phyloP scores from a whole-genome alignment of 2,329 filamentous ascomycete species.

The Coniosporium tulheliwenetii region DNA sequence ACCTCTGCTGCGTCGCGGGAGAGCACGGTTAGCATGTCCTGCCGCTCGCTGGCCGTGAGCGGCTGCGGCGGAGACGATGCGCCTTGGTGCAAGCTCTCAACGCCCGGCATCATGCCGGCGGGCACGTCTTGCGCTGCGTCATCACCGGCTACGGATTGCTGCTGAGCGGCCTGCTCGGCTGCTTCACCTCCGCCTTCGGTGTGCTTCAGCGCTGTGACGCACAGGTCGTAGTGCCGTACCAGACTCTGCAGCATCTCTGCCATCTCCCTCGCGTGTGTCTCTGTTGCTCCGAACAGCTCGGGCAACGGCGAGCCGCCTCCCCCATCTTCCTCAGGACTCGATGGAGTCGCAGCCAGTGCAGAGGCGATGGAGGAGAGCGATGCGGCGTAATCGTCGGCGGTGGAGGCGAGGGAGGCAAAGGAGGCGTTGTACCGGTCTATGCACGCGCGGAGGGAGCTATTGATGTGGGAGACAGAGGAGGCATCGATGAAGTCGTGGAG shows the following conservation, averaged over 20 bases:
- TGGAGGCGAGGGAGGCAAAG: conserved; percentile 39
- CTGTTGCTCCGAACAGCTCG: conserved; percentile 36
- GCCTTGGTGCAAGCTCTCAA: conserved; percentile 8
- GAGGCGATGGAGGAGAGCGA: conserved; percentile 47
- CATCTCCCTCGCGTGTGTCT: conserved; percentile 66
- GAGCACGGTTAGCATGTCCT: conserved; percentile 72
- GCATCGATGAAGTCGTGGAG: conserved; percentile 67
- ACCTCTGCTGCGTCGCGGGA: conserved; percentile 51
- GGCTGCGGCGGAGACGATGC: conserved; percentile 41
- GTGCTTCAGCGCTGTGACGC: conserved; percentile 77
- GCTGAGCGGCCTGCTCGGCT: conserved; percentile 23
- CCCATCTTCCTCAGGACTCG: conserved; percentile 11
- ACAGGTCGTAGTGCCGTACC: conserved; percentile 81
- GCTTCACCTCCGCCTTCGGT: conserved; percentile 50
- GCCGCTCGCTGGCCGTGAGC: conserved; percentile 58
- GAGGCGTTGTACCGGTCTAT: conserved; percentile 57
- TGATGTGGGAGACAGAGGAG: conserved; percentile 48
- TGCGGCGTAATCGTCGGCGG: conserved; percentile 53
- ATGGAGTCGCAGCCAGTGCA: conserved; percentile 16
- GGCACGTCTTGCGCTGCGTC: conserved; percentile 1
- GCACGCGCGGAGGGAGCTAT: conserved; percentile 50
- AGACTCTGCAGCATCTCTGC: conserved; percentile 66
- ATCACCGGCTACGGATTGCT: conserved; percentile 11
- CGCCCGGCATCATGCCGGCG: conserved; percentile 6
- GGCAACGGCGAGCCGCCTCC: conserved; percentile 20